Base-by-base conservation (phyloP, 176 grass and related monocot species). In the Otatea glauca region DNA sequence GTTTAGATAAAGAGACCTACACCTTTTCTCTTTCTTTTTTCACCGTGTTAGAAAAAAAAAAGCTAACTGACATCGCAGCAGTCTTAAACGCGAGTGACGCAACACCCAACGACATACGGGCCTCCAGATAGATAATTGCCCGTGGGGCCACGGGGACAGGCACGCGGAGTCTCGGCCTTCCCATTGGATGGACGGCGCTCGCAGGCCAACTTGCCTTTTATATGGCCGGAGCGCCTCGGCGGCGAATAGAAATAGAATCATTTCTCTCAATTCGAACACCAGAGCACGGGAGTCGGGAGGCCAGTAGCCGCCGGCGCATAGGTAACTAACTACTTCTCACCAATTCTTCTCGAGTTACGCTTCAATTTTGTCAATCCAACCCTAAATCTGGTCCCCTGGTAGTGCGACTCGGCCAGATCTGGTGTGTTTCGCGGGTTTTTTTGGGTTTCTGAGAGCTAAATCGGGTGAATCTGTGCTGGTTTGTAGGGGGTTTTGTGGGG, bases 401-500 rank as follows among this genome's bases (percentile, higher is more conserved):
- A 24, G 34, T 8, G 74, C 17, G 67, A 72, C 37, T 21, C 23
- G 4, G 35, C 11, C 35, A 64, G 80, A 83, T 88, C 75, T 79
- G 75, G n/a, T 34, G 54, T 25, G 65, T 56, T 83, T 72, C 23
- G 80, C 11, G 56, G 50, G n/a, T 12, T 43, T 63, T 23, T 4
- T 15, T 3, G 53, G 67, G 51, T 47, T 61, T 41, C 7, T 6
- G 16, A 7, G 55, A 32, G 56, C 20, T 64, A 38, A 39, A 62
- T 50, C 67, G n/a, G 72, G 15, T 21, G 43, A 72, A 83, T 88
- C 65, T 43, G 53, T 41, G 73, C 42, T 77, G 15, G 65, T 83
- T 88, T 70, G 39, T 61, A 9, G 70, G 0, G 7, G 17, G 2
- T 1, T 8, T 8, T 74, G 44, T 8, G 49, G 62, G 25, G 21